phyloP scores from a whole-genome alignment of 139 green algal species.

The Desmodesmus armatus region DNA sequence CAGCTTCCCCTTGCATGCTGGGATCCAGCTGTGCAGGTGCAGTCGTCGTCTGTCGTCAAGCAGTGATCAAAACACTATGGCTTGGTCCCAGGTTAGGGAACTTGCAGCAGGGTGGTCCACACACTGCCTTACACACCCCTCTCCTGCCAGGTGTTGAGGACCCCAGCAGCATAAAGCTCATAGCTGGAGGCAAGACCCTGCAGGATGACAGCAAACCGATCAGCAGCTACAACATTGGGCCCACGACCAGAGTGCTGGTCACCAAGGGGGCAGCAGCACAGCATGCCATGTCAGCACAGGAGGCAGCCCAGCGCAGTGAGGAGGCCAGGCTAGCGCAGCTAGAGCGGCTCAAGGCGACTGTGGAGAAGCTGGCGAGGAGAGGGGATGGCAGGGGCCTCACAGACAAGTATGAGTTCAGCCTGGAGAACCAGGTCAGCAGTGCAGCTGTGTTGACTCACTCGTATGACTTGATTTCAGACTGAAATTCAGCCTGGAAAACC shows the following conservation, averaged over 20 bases:
- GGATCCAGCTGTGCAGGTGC: background rate
- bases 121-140: no score
- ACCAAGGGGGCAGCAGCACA: slow-evolving; percentile 44
- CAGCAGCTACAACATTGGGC: slow-evolving; percentile 40
- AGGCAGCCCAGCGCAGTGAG: slow-evolving; percentile 6
- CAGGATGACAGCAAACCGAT: slow-evolving; percentile 61
- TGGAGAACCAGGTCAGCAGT: slow-evolving; percentile 78
- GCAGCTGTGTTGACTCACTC: no score
- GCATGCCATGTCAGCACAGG: background rate
- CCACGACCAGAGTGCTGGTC: slow-evolving; percentile 56
- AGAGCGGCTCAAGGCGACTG: slow-evolving; percentile 55
- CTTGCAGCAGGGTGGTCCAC: no score
- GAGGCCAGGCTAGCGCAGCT: slow-evolving; percentile 39
- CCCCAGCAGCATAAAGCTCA: slow-evolving; percentile 54
- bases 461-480: no score
- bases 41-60: background rate
- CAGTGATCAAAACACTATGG: background rate
- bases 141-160: slow-evolving; percentile 13
- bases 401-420: slow-evolving; percentile 51
- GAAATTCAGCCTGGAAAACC: no score
- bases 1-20: background rate
- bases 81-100: background rate
- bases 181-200: slow-evolving; percentile 57
- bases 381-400: slow-evolving; percentile 34
- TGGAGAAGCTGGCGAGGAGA: slow-evolving; percentile 50